phyloP scores from a whole-genome alignment of 768 basidiomycete genomes.

The Rubroboletus pulcherrimus region DNA sequence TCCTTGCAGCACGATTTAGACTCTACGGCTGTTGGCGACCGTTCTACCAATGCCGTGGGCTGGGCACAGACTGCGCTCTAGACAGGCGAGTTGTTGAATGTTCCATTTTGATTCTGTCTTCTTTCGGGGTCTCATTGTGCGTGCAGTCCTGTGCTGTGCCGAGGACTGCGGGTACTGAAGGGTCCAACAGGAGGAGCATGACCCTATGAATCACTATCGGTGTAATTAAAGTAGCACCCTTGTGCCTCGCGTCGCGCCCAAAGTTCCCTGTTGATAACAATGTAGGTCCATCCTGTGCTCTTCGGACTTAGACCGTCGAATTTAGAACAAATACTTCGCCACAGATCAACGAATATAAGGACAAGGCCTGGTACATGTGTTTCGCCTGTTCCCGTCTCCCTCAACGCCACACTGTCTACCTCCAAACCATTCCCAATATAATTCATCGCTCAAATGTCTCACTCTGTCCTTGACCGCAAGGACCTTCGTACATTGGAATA shows the following conservation, averaged over 20 bases:
- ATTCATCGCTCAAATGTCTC: slow-evolving; percentile 1
- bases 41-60: background rate
- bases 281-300: slow-evolving; percentile 12
- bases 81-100: background rate
- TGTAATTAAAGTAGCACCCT: background rate
- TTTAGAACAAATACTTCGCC: background rate
- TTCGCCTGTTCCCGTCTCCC: background rate
- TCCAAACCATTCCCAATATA: background rate
- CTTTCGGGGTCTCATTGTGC: background rate
- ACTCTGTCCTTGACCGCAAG: background rate
- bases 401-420: background rate
- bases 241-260: background rate
- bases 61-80: background rate
- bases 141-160: background rate
- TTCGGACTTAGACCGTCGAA: slow-evolving; percentile 4
- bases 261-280: background rate
- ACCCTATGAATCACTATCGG: background rate
- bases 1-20: background rate
- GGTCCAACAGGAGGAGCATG: background rate
- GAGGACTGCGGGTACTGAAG: background rate
- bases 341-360: background rate
- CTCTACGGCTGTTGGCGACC: background rate
- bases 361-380: background rate
- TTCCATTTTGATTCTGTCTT: background rate
- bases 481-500: slow-evolving; percentile 22